These are phyloP conservation scores for Sporothrix sp. DNA, from an alignment of 2,329 filamentous ascomycete genomes.

Conservation along the genomic window DNA sequence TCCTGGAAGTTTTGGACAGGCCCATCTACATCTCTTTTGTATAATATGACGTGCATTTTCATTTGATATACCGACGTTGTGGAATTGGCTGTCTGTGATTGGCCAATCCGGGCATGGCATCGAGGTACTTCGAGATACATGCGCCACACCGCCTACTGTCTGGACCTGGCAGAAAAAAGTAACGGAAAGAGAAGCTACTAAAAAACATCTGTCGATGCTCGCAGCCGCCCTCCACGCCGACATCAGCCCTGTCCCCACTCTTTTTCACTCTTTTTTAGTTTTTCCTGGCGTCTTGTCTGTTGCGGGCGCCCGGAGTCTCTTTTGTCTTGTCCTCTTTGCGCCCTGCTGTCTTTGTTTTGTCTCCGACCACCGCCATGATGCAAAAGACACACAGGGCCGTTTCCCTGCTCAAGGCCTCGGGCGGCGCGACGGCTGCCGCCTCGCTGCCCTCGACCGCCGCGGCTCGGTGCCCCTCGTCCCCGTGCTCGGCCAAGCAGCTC, in stretches of 20 bases:
- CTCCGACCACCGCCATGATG: conserved; percentile 3
- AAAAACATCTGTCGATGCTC: neutral
- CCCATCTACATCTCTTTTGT: no score
- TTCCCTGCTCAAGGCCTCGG: conserved; percentile 7
- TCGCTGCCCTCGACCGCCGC: neutral
- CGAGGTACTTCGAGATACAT: neutral
- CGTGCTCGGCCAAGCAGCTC: neutral
- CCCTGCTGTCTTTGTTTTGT: neutral
- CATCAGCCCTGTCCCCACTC: conserved; percentile 1
- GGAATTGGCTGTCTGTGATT: neutral
- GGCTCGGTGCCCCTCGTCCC: neutral
- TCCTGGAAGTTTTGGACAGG: no score
- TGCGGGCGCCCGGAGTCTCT: neutral
- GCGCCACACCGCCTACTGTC: no score
- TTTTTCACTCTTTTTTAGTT: neutral
- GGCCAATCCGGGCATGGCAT: neutral
- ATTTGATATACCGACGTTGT: no score
- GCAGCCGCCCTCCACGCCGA: neutral
- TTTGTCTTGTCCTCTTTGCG: neutral
- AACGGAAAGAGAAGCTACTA: no score
- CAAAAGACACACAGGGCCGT: conserved; percentile 13
- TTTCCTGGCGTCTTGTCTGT: neutral
- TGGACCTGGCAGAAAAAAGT: no score
- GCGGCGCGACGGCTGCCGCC: conserved; percentile 1
- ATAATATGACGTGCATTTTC: no score